Conservation (phyloP, 306 rosid species). For the Vachellia collinsii region DNA sequence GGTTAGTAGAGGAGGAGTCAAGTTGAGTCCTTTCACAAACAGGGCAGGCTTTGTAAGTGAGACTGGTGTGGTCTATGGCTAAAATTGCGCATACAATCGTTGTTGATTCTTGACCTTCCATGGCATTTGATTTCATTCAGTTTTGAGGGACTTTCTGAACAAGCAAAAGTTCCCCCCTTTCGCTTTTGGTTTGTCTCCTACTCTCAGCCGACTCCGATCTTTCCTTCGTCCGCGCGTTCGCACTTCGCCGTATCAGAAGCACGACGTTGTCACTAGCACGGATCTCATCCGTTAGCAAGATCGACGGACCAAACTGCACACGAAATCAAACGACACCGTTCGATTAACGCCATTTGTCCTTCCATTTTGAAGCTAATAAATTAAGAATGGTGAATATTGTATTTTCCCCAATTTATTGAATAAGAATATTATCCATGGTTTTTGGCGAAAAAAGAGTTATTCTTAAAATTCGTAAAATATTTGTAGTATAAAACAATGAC, state of each 20-base stretch:
- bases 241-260: not conserved
- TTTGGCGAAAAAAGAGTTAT: too few relatives aligned
- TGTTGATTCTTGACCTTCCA: conserved; percentile 33
- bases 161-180: not conserved
- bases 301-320: not conserved
- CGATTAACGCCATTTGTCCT: too few relatives aligned
- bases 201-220: not conserved
- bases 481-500: too few relatives aligned
- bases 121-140: not conserved
- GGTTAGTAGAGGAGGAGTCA: conserved; percentile 24
- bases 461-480: too few relatives aligned
- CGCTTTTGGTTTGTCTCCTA: not conserved
- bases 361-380: too few relatives aligned
- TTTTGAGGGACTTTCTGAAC: not conserved
- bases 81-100: conserved; percentile 52
- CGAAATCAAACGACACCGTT: too few relatives aligned
- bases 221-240: not conserved
- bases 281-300: not conserved
- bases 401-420: too few relatives aligned
- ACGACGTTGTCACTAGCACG: not conserved
- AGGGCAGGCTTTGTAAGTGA: conserved; percentile 63
- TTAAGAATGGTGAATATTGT: too few relatives aligned
- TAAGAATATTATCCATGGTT: too few relatives aligned
- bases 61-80: conserved; percentile 51
- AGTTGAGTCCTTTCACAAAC: conserved; percentile 66